A percentile compares a stretch with the other conserved stretches of the same genome.
These are phyloP conservation scores for Gossypium bickii DNA, from an alignment of 345 rosid genomes.

Conservation along the genomic window DNA sequence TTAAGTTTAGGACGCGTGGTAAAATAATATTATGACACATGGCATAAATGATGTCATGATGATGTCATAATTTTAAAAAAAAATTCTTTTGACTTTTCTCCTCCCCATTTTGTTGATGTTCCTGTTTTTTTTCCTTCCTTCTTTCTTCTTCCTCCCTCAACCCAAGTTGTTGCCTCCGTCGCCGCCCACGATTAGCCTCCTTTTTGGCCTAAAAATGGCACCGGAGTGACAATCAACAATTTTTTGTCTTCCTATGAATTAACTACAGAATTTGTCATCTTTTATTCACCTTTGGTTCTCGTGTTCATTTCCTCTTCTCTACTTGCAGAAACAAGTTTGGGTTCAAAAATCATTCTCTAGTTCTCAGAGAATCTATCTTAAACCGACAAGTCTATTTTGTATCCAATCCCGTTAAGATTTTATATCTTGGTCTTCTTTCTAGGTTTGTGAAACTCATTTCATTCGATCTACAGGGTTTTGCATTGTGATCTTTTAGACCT, in stretches of 20 bases:
- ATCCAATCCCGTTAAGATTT: background rate
- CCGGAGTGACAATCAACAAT: too few relatives aligned
- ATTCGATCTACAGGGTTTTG: background rate
- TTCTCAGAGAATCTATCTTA: conserved; percentile 34
- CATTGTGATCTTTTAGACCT: background rate
- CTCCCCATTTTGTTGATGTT: too few relatives aligned
- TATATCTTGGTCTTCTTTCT: background rate
- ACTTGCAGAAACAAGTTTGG: conserved; percentile 75
- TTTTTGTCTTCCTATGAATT: background rate
- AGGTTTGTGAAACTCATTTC: background rate
- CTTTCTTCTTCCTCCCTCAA: too few relatives aligned
- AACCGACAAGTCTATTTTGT: conserved; percentile 24
- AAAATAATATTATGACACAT: too few relatives aligned
- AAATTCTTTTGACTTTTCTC: too few relatives aligned
- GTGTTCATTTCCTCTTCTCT: background rate
- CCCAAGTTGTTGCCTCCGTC: too few relatives aligned
- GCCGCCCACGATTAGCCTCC: too few relatives aligned
- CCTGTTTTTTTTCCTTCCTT: too few relatives aligned
- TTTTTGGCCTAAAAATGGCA: too few relatives aligned
- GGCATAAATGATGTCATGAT: too few relatives aligned
- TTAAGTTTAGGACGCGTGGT: too few relatives aligned
- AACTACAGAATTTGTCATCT: background rate
- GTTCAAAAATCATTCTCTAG: conserved; percentile 65
- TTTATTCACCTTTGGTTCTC: conserved; percentile 1
- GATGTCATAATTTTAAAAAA: too few relatives aligned